Evolutionary conservation across 768 basidiomycete species (phyloP), one percentile per base, ranked within the genome.

Genomic region (Mrakia hoshinonis): DNA sequence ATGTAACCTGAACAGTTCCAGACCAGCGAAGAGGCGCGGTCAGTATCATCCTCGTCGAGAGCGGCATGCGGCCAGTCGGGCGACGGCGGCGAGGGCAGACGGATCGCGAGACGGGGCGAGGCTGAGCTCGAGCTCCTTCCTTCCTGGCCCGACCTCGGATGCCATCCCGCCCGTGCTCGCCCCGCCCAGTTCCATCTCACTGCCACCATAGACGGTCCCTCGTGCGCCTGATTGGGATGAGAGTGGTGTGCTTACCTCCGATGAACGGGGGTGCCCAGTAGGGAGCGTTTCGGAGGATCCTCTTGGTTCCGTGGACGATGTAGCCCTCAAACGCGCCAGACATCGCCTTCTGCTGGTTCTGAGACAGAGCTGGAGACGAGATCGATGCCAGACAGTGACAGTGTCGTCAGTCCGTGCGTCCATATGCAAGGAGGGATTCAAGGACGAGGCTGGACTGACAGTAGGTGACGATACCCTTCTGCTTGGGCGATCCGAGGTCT

Each of bases 381-480:
- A 46, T 15, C 29, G n/a, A 26, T 36, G 31, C 15, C n/a, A 55
- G 49, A 22, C 38, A 64, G 62, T 22, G 62, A 64, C 15, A n/a
- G 24, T 26, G 26, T 24, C 24, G 15, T 20, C 7, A 12, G 4
- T 20, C 6, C n/a, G n/a, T n/a, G n/a, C n/a, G n/a, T n/a, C n/a
- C n/a, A n/a, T n/a, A n/a, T n/a, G n/a, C n/a, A n/a, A n/a, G n/a
- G n/a, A n/a, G 49, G 49, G 13, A 67, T 26, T 26, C 18, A 39
- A 54, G 24, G 24, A 54, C 29, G 18, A 31, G 6, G 47, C 6
- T 18, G 54, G 10, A 68, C 34, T 29, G 36, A 68, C 67, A 43
- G 67, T 68, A 68, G 43, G 52, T 31, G 55, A 55, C 43, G 52
- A 68, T 60, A 65, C 64, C 64, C 55, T 60, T 68, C 67, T 68